Evolutionary conservation across 257 asterid species (phyloP).

Genomic region (Solanum tarapatanum): DNA sequence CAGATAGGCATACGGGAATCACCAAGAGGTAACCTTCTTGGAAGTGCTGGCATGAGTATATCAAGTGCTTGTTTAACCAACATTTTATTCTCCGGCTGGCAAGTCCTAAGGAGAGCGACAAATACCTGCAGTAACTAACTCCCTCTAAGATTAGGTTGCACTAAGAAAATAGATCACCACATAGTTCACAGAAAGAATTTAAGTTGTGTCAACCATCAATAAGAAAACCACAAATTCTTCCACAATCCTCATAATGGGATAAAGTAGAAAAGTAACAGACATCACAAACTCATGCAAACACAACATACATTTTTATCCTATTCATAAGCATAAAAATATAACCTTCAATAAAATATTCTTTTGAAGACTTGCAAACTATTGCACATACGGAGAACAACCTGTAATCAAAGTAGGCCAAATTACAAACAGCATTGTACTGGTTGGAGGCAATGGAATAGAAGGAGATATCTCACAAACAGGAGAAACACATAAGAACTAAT

Average conservation of each 20-base stretch:
- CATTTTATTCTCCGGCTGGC: conserved; percentile 97
- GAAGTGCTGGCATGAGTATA: conserved; percentile 99
- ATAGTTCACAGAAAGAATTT: neutral
- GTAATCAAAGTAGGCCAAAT: neutral
- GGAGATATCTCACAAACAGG: neutral
- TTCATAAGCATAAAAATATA: neutral
- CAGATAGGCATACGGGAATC: conserved; percentile 99
- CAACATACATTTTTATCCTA: neutral
- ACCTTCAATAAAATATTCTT: neutral
- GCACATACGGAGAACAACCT: neutral
- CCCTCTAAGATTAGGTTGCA: neutral
- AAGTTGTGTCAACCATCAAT: neutral
- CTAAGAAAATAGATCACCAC: neutral
- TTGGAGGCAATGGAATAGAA: neutral
- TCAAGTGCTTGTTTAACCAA: conserved; percentile 98
- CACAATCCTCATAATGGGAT: neutral
- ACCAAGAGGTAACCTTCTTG: conserved; percentile 94
- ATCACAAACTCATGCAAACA: neutral
- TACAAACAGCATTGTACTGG: neutral
- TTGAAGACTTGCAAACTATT: neutral
- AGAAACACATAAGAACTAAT: neutral
- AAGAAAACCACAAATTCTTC: neutral
- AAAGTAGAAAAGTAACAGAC: neutral
- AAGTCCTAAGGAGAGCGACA: conserved; percentile 94
- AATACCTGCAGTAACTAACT: conserved; percentile 56